A percentile compares a stretch with the other conserved stretches of the same genome.
Evolutionary conservation across 2,329 filamentous ascomycete species (phyloP).

Genomic region (Talaromyces albobiverticillius): DNA sequence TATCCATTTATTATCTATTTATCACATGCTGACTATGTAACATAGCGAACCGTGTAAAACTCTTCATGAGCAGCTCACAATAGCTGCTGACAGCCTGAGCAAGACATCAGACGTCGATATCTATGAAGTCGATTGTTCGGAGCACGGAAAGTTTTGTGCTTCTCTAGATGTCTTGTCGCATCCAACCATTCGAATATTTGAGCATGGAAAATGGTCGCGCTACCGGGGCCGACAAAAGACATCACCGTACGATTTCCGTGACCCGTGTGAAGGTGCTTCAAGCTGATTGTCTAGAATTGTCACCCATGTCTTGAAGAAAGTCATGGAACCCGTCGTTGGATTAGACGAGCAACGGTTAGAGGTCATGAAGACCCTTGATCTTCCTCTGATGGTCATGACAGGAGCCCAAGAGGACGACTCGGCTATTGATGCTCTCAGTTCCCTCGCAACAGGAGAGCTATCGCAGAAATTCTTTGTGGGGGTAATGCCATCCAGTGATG

Average conservation of each 20-base stretch:
- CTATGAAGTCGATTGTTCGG: conserved; percentile 11
- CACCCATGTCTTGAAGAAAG: conserved; percentile 8
- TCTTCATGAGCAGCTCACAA: not conserved
- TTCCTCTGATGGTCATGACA: conserved; percentile 6
- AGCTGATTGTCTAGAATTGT: not conserved
- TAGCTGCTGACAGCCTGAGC: conserved; percentile 4
- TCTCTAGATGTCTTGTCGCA: conserved; percentile 11
- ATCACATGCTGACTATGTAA: not conserved
- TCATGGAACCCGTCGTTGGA: not conserved
- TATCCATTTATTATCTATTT: not conserved
- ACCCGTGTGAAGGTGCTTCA: not conserved
- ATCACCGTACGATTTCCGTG: not conserved
- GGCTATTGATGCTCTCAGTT: not conserved
- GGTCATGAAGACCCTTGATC: conserved; percentile 3
- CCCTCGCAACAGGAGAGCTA: conserved; percentile 7
- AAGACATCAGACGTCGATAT: conserved; percentile 6
- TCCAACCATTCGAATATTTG: conserved; percentile 7
- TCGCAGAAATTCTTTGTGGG: conserved; percentile 9
- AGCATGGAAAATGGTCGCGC: conserved; percentile 4
- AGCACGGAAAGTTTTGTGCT: conserved; percentile 7
- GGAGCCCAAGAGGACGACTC: not conserved
- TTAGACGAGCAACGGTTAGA: conserved; percentile 7
- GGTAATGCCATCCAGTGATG: not conserved
- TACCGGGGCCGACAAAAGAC: conserved; percentile 11
- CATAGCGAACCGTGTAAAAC: conserved; percentile 9